Conservation (phyloP, 495 filamentous ascomycete genomes). For the Aspergillus bridgeri region DNA sequence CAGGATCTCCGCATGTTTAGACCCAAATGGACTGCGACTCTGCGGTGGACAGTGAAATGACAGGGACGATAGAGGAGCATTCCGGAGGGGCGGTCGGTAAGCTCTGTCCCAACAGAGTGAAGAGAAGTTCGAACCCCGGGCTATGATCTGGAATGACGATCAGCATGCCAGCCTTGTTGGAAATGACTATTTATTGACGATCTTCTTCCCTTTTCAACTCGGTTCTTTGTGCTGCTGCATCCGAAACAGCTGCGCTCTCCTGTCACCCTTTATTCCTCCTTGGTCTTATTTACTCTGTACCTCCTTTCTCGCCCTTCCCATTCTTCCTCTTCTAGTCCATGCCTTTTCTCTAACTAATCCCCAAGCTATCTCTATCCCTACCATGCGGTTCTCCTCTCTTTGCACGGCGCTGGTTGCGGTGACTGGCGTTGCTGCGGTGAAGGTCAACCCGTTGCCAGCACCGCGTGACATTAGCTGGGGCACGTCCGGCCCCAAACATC, state of each 20-base stretch:
- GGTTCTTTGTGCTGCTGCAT: not conserved
- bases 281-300: not conserved
- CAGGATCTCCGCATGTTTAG: too few species aligned
- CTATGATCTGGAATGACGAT: not conserved
- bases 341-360: too few species aligned
- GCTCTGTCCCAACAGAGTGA: too few species aligned
- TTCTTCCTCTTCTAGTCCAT: not conserved
- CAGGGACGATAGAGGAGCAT: not conserved
- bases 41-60: not conserved
- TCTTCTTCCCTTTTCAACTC: not conserved
- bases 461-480: slow-evolving; percentile 54
- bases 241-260: not conserved
- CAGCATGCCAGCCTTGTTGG: not conserved
- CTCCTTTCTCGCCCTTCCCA: not conserved
- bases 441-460: slow-evolving; percentile 54
- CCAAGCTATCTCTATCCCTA: too few species aligned
- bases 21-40: not conserved
- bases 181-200: not conserved
- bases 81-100: too few species aligned
- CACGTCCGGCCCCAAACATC: slow-evolving; percentile 43
- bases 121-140: too few species aligned
- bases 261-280: not conserved
- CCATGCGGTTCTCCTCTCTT: slow-evolving; percentile 32
- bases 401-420: slow-evolving; percentile 26
- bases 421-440: slow-evolving; percentile 37